Evolutionary conservation across 306 rosid genomes (phyloP).

Genomic region (Corylus heterophylla): DNA sequence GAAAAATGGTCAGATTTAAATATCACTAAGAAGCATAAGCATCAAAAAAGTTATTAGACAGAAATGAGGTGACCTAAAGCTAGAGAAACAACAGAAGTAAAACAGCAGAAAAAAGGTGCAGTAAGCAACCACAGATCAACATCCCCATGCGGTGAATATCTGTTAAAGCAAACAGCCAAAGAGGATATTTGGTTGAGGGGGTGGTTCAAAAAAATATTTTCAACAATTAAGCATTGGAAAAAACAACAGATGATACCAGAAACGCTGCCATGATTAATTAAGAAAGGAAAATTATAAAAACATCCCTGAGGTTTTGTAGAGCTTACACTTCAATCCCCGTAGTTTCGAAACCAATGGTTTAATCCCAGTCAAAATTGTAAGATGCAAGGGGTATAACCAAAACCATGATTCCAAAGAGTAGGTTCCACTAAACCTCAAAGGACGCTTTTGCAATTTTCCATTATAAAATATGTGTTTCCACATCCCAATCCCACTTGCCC

Average conservation of each 20-base stretch:
- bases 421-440: background rate
- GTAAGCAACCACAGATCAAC: background rate
- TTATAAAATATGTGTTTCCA: too few relatives aligned
- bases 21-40: background rate
- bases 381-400: background rate
- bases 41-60: background rate
- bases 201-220: background rate
- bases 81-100: background rate
- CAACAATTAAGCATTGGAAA: background rate
- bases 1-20: background rate
- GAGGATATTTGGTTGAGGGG: background rate
- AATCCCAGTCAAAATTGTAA: background rate
- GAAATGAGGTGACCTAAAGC: background rate
- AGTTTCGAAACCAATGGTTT: background rate
- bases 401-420: background rate
- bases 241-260: background rate
- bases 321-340: background rate
- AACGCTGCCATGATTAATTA: background rate
- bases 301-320: background rate
- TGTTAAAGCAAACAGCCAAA: background rate
- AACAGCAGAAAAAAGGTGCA: background rate
- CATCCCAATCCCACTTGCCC: too few relatives aligned
- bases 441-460: background rate
- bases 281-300: background rate
- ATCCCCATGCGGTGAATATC: background rate